Evolutionary conservation across 192 early-diverging fungal genomes (phyloP).

Genomic region (Backusella luteola): DNA sequence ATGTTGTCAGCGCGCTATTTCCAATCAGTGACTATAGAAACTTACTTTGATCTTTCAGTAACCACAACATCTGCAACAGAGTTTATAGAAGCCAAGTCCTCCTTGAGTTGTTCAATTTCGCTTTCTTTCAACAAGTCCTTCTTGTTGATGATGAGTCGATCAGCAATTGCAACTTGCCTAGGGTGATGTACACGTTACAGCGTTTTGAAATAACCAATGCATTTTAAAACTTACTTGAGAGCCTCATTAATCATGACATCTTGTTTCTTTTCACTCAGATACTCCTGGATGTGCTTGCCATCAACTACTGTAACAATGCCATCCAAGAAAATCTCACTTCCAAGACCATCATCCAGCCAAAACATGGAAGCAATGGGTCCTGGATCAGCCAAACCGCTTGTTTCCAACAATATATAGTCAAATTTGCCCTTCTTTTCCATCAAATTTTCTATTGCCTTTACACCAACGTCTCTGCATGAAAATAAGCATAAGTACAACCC

Average conservation of each 20-base stretch:
- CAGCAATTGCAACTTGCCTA: conserved; percentile 70
- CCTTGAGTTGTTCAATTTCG: conserved; percentile 35
- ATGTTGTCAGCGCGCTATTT: not conserved
- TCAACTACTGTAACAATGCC: conserved; percentile 32
- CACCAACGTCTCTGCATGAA: conserved; percentile 76
- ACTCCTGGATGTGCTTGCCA: conserved; percentile 41
- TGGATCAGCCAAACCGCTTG: conserved; percentile 59
- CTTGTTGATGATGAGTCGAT: conserved; percentile 73
- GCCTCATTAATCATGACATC: conserved; percentile 61
- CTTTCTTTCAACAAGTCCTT: conserved; percentile 52
- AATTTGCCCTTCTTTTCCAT: conserved; percentile 92
- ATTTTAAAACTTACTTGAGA: conserved; percentile 42
- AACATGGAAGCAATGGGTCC: conserved; percentile 94
- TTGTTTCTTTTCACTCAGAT: conserved; percentile 48
- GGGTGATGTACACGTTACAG: not conserved
- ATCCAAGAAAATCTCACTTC: conserved; percentile 78
- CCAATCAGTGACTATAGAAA: not conserved
- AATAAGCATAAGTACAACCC: not conserved
- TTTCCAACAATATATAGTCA: conserved; percentile 96
- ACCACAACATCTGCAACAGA: conserved; percentile 43
- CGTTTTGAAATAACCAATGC: not conserved
- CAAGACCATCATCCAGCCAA: conserved; percentile 95
- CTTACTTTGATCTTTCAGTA: conserved; percentile 48
- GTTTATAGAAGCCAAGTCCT: conserved; percentile 46
- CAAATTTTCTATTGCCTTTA: conserved; percentile 90